A percentile compares a stretch with the other conserved stretches of the same genome.
phyloP scores from a whole-genome alignment of 2,329 filamentous ascomycete genomes.

The Trichoderma harzianum region DNA sequence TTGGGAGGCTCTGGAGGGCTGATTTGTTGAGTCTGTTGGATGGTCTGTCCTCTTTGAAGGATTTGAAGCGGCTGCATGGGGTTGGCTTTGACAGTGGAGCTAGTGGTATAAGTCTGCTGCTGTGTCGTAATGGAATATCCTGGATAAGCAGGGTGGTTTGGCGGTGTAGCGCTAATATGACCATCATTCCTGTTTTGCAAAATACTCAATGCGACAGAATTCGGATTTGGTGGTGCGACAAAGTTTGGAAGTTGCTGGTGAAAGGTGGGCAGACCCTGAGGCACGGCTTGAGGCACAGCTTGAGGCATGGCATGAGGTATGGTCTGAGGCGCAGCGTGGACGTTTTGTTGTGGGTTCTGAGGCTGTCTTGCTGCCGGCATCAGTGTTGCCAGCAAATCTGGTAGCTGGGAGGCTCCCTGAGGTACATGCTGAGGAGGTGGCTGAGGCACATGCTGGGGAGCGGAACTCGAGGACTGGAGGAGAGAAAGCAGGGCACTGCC shows the following conservation, averaged over 20 bases:
- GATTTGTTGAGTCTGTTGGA: not conserved
- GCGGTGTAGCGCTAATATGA: constrained; percentile 19
- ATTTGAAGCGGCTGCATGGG: constrained; percentile 31
- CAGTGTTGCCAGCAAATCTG: constrained; percentile 43
- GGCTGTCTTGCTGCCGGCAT: constrained; percentile 46
- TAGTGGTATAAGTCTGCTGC: constrained; percentile 25
- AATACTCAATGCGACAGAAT: not conserved
- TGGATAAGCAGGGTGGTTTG: constrained; percentile 18
- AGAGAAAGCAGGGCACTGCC: constrained; percentile 53
- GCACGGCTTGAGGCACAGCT: constrained; percentile 37
- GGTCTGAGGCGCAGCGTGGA: constrained; percentile 38
- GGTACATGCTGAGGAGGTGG: constrained; percentile 17
- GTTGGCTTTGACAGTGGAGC: constrained; percentile 18
- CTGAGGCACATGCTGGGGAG: constrained; percentile 20
- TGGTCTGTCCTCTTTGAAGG: constrained; percentile 34
- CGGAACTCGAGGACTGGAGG: constrained; percentile 39
- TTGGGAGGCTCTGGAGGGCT: not conserved
- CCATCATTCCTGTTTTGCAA: constrained; percentile 16
- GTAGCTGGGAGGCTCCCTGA: constrained; percentile 30
- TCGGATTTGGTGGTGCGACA: constrained; percentile 25
- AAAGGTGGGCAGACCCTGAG: constrained; percentile 35
- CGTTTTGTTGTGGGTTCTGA: constrained; percentile 55
- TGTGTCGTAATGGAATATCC: constrained; percentile 22
- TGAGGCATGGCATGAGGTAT: constrained; percentile 33
- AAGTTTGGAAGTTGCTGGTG: constrained; percentile 35